These are phyloP conservation scores for Russula foetens DNA, from an alignment of 768 basidiomycete genomes.

Conservation along the genomic window DNA sequence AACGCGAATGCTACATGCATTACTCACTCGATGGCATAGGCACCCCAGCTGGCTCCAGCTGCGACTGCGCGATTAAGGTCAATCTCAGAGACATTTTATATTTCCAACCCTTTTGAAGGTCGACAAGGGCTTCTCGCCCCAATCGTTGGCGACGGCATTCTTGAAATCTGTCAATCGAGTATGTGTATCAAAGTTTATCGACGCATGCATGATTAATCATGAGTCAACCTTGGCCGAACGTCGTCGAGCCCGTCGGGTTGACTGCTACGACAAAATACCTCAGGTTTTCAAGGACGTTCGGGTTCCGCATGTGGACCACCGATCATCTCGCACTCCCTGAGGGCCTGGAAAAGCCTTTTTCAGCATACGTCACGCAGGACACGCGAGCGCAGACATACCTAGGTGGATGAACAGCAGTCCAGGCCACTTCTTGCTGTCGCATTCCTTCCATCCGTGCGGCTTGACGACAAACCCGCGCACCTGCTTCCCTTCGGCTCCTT, in stretches of 20 bases:
- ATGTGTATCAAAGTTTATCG: background rate
- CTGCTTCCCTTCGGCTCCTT: conserved; percentile 62
- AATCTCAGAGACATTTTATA: conserved; percentile 64
- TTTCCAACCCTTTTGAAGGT: conserved; percentile 69
- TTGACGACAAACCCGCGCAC: conserved; percentile 85
- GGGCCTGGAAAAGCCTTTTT: conserved; percentile 40
- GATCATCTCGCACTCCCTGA: conserved; percentile 82
- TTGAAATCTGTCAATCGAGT: conserved; percentile 48
- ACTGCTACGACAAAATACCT: conserved; percentile 85
- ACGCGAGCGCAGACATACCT: conserved; percentile 30
- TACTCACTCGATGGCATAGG: conserved; percentile 75
- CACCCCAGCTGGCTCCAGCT: conserved; percentile 81
- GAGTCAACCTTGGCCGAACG: conserved; percentile 71
- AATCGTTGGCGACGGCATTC: conserved; percentile 72
- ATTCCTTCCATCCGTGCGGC: conserved; percentile 66
- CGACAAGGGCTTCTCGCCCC: conserved; percentile 80
- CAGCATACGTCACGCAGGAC: background rate
- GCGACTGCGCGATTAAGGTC: conserved; percentile 49
- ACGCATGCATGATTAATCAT: background rate
- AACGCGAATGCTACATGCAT: background rate
- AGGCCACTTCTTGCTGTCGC: conserved; percentile 62
- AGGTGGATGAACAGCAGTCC: conserved; percentile 76
- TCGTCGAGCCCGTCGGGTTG: conserved; percentile 92
- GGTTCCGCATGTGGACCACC: conserved; percentile 95
- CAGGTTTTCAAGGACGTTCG: conserved; percentile 64